phyloP scores from a whole-genome alignment of 2,329 filamentous ascomycete species.

The Sporothrix inflata region DNA sequence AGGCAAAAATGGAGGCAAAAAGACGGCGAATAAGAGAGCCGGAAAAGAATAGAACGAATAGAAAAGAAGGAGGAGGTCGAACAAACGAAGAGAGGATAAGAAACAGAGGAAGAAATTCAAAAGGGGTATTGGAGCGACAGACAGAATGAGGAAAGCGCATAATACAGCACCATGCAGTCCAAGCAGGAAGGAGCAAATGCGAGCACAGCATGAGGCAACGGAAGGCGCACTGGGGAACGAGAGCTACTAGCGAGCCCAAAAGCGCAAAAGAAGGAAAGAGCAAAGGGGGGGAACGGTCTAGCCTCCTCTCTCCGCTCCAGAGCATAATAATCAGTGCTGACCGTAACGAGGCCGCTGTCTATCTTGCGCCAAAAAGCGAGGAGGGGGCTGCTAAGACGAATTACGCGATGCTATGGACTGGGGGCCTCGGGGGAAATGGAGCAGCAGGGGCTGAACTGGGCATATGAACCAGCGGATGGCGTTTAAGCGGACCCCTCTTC shows the following conservation, averaged over 20 bases:
- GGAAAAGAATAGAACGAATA: background rate
- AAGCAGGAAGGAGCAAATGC: background rate
- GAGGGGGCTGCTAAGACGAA: background rate
- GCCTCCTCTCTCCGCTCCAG: background rate
- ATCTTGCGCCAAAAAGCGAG: background rate
- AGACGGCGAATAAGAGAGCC: constrained; percentile 3
- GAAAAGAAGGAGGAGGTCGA: background rate
- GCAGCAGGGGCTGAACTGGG: background rate
- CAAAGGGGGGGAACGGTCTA: background rate
- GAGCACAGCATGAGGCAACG: background rate
- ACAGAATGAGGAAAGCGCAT: background rate
- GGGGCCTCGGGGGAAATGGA: background rate
- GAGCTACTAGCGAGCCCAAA: background rate
- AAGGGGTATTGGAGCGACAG: background rate
- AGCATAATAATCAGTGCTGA: background rate
- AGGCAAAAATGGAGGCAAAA: constrained; percentile 13
- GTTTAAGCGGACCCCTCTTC: background rate
- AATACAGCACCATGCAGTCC: background rate
- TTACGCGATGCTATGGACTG: background rate
- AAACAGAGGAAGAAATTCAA: background rate
- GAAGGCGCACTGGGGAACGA: background rate
- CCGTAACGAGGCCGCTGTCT: background rate
- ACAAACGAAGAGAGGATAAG: background rate
- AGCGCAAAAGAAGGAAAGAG: background rate
- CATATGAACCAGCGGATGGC: background rate